Base-by-base conservation (phyloP, 2,329 filamentous ascomycete species). In the Mycocentrospora acerina region DNA sequence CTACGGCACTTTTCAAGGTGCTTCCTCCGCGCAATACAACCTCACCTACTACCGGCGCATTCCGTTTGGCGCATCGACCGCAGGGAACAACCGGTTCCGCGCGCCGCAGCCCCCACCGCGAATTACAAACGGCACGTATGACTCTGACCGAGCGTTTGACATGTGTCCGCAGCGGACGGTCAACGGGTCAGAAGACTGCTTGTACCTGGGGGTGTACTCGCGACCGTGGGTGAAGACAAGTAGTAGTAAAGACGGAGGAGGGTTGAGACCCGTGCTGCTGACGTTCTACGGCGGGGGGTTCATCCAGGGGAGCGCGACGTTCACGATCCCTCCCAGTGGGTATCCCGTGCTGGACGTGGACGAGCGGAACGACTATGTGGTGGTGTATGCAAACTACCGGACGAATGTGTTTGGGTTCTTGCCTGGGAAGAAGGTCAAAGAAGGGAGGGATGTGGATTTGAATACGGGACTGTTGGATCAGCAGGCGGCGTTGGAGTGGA, bases 281-380 rank as follows among this genome's bases (percentile, higher is more conserved):
- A 73, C 74, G 3, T 82, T 81, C 55, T 81, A 79, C 54, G 81
- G 81, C 35, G 81, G 81, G 10, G 81, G 71, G 2, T 84, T 80
- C 63, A 78, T 83, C 34, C 67, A 78, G 55, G 81, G 80, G 7
- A 71, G 70, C 19, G 80, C 77, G 0, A 72, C 67, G 25, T 79
- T 82, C 52, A 61, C 57, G 6, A 68, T 82, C 7, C 80, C 79
- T 4, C 80, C 81, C 2, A 64, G 73, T 1, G 77, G 71, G 1
- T 83, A 78, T 51, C 81, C 79, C 0, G 69, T 81, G 4, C 66
- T 84, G 3, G 81, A 82, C 47, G 76, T 75, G 3, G 77, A 73
- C 17, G 19, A 9, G 19, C 5, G 19, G 19, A 78, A 77, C 41
- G 76, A 81, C 51, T 73, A 80, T 32, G 55, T 77, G 4, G 68